Evolutionary conservation across 2,329 filamentous ascomycete genomes (phyloP).

Genomic region (Fonsecaea nubica): DNA sequence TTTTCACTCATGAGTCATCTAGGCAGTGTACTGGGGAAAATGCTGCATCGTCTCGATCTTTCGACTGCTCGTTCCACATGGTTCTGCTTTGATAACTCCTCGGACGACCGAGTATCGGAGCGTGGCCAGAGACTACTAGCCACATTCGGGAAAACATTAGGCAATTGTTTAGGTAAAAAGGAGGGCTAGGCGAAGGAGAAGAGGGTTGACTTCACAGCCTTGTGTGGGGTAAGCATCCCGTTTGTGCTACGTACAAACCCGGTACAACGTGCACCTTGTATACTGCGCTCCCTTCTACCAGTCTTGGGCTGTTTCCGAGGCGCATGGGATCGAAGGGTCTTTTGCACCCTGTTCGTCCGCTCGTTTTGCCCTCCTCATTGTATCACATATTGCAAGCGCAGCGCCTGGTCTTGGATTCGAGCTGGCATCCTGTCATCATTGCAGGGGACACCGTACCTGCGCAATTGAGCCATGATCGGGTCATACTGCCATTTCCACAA

Average conservation of each 20-base stretch:
- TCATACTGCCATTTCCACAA: neutral
- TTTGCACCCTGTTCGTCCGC: too few species aligned
- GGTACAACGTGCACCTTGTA: too few species aligned
- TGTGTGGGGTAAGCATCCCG: neutral
- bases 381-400: neutral
- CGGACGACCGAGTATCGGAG: constrained; percentile 1
- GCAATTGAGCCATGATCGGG: neutral
- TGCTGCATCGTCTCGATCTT: neutral
- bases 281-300: too few species aligned
- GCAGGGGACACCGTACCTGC: neutral
- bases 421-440: neutral
- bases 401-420: neutral
- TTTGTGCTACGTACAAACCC: neutral
- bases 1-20: neutral
- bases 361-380: neutral
- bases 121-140: neutral
- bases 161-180: constrained; percentile 1
- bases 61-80: neutral
- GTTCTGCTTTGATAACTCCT: neutral
- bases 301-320: too few species aligned
- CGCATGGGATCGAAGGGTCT: too few species aligned
- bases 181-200: neutral
- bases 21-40: too few species aligned
- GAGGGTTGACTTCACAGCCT: neutral
- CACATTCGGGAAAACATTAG: neutral